phyloP scores from a whole-genome alignment of 2,329 filamentous ascomycete species.

The Phaeoacremonium minimum region DNA sequence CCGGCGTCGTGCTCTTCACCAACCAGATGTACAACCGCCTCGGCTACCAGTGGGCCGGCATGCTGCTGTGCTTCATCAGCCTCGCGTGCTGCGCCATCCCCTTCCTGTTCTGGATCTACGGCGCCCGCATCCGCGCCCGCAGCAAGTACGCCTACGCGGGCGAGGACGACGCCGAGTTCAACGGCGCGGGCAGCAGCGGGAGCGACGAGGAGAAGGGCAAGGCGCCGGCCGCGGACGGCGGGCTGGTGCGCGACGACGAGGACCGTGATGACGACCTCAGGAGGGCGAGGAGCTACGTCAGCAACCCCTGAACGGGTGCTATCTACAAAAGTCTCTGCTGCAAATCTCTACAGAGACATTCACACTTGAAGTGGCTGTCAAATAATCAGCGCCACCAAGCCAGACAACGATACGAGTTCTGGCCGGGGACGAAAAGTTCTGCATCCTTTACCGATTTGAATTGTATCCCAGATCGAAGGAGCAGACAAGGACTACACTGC shows the following conservation, averaged over 20 bases:
- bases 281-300: slow-evolving; percentile 40
- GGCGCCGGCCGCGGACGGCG: slow-evolving; percentile 13
- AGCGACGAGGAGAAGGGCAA: slow-evolving; percentile 33
- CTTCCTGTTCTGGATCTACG: slow-evolving; percentile 76
- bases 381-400: too few species aligned
- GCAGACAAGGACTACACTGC: too few species aligned
- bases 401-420: too few species aligned
- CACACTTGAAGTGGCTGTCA: too few species aligned
- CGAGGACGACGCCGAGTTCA: slow-evolving; percentile 38
- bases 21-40: slow-evolving; percentile 74
- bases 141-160: slow-evolving; percentile 72
- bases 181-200: slow-evolving; percentile 11
- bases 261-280: slow-evolving; percentile 29
- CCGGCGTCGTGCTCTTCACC: slow-evolving; percentile 72
- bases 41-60: slow-evolving; percentile 72
- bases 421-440: too few species aligned
- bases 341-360: too few species aligned
- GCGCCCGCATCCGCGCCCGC: slow-evolving; percentile 62
- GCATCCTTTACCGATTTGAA: too few species aligned
- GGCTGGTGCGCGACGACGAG: slow-evolving; percentile 26
- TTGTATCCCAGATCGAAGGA: too few species aligned
- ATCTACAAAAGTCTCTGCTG: too few species aligned
- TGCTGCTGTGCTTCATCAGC: slow-evolving; percentile 67
- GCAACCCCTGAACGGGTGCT: slow-evolving; percentile 32
- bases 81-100: slow-evolving; percentile 79